Conservation (phyloP, 176 grass and related monocot genomes). For the Panicum miliaceum region DNA sequence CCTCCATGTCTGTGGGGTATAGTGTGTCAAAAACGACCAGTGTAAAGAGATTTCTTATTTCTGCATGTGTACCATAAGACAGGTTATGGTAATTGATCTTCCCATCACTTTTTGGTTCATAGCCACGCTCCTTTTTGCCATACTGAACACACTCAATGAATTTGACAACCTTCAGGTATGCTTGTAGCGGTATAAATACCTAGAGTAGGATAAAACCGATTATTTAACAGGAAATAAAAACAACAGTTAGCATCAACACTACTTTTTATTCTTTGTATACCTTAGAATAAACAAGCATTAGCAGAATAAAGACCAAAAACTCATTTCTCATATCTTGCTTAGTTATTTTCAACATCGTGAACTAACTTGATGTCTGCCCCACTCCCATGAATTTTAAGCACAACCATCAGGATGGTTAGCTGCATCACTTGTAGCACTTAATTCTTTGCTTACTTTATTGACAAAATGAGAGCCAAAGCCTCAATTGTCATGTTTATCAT, state of each 20-base stretch:
- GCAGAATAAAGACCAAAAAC: neutral
- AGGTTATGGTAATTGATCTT: slow-evolving; percentile 70
- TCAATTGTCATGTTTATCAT: neutral
- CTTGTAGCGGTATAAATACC: slow-evolving; percentile 90
- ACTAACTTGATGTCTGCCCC: neutral
- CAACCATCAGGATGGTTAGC: neutral
- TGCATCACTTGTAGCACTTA: neutral
- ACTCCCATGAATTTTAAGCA: neutral
- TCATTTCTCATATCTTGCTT: neutral
- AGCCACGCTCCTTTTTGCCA: slow-evolving; percentile 52
- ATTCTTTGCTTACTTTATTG: neutral
- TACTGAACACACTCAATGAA: slow-evolving; percentile 69
- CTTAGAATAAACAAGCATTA: slow-evolving; percentile 11
- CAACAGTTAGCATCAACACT: neutral
- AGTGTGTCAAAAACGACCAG: slow-evolving; percentile 86
- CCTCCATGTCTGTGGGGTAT: slow-evolving; percentile 60
- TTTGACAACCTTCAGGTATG: slow-evolving; percentile 69
- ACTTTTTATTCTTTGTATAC: neutral
- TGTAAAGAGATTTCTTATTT: slow-evolving; percentile 83
- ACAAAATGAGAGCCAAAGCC: neutral
- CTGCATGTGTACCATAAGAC: slow-evolving; percentile 55
- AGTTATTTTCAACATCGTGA: neutral
- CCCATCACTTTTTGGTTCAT: slow-evolving; percentile 61
- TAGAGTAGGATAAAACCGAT: slow-evolving; percentile 42
- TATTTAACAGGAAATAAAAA: slow-evolving; percentile 10